Evolutionary conservation across 345 rosid genomes (phyloP), one percentile per base, ranked within the genome.

Genomic region (Citrus medica): DNA sequence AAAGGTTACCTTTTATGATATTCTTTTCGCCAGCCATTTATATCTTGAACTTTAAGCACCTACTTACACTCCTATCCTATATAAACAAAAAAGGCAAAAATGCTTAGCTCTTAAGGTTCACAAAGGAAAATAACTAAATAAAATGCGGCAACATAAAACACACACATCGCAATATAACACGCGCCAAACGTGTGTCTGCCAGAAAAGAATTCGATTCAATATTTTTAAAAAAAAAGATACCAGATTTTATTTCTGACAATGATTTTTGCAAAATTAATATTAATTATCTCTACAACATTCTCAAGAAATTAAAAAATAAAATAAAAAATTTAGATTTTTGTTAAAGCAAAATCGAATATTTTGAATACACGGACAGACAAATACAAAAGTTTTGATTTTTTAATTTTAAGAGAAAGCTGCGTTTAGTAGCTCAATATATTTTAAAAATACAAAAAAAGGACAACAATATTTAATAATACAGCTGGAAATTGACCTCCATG

Each of bases 11-110:
- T 69, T 73, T 82, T 56, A 80, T 81, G 17, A 78, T 48, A 51
- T 40, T 80, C 59, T 58, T 75, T 60, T 64, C 76, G 30, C 82
- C 79, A 37, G 86, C 84, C 90, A 87, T 87, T 61, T 9, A 17
- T 19, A 56, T 19, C 58, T 53, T 53, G 7, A 53, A 53, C 70
- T 76, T 76, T 78, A 67, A 73, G 48, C 37, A 48, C 73, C 82
- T 74, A 73, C 71, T 25, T 40, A 30, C 25, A 71, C 65, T 22
- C 58, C 79, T 71, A 21, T 22, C 46, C 82, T 71, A 25, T 25
- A 68, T 60, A 55, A 72, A 42, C 21, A 28, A 28, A 13, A 6
- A 10, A 27, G 10, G 4, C 1, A 9, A 13, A 56, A 56, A 58
- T 24, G 7, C 72, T 78, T 74, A 73, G 56, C 27, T 32, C 42